Evolutionary conservation across 2,329 filamentous ascomycete genomes (phyloP).

Genomic region (Venturia effusa): DNA sequence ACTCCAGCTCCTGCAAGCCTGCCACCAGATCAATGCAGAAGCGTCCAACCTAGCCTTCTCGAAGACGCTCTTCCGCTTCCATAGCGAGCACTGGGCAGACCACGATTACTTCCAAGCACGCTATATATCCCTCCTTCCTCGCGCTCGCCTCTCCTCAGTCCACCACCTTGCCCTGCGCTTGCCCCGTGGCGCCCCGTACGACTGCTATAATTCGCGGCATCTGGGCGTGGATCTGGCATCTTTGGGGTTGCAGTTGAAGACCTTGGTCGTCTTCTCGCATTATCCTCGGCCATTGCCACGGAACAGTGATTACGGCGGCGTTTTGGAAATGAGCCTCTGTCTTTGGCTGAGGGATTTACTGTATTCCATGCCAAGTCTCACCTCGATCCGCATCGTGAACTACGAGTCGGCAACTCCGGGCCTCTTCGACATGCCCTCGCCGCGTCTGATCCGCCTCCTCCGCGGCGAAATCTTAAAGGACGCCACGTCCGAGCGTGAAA

Average conservation of each 20-base stretch:
- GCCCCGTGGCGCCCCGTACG: slow-evolving; percentile 5
- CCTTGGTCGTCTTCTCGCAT: slow-evolving; percentile 5
- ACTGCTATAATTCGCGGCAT: slow-evolving; percentile 3
- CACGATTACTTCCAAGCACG: slow-evolving; percentile 1
- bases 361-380: slow-evolving; percentile 5
- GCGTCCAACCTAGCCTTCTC: slow-evolving; percentile 11
- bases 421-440: slow-evolving; percentile 2
- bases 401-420: slow-evolving; percentile 6
- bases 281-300: slow-evolving; percentile 1
- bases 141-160: neutral
- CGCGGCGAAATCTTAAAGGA: slow-evolving; percentile 5
- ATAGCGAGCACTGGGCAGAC: slow-evolving; percentile 8
- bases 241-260: slow-evolving; percentile 4
- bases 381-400: slow-evolving; percentile 1
- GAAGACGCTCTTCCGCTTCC: slow-evolving; percentile 11
- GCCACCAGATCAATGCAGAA: slow-evolving; percentile 12
- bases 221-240: neutral
- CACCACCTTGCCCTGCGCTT: neutral
- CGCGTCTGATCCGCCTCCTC: slow-evolving; percentile 5
- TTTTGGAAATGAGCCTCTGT: slow-evolving; percentile 6
- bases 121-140: neutral
- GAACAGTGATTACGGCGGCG: neutral
- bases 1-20: slow-evolving; percentile 12
- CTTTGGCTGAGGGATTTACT: slow-evolving; percentile 1
- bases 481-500: neutral